Evolutionary conservation across 768 basidiomycete genomes (phyloP).

Genomic region (Boletellus emodensis): DNA sequence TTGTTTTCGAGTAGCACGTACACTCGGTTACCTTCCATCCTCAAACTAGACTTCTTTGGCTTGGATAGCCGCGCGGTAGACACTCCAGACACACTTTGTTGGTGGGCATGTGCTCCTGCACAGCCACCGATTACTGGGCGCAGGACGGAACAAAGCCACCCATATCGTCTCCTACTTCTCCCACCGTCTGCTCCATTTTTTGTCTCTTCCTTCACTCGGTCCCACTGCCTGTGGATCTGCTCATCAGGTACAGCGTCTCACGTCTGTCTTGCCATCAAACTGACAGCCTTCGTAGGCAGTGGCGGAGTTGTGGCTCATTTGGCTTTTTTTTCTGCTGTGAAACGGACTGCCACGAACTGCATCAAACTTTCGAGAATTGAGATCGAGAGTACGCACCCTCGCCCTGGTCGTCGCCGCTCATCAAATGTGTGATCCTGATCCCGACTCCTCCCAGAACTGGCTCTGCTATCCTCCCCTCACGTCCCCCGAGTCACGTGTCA

Average conservation of each 20-base stretch:
- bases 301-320: not conserved
- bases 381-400: conserved; percentile 4
- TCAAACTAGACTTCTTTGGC: no score
- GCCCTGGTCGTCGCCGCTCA: not conserved
- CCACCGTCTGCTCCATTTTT: conserved; percentile 9
- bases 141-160: conserved; percentile 5
- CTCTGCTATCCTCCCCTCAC: not conserved
- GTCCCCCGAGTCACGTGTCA: not conserved
- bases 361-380: not conserved
- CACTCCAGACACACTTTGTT: no score
- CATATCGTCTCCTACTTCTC: conserved; percentile 14
- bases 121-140: conserved; percentile 29
- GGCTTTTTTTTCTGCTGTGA: not conserved
- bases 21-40: no score
- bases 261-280: not conserved
- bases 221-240: conserved; percentile 9
- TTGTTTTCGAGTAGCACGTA: not conserved
- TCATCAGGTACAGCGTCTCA: conserved; percentile 4
- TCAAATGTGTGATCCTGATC: not conserved
- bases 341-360: conserved; percentile 6
- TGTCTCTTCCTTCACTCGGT: conserved; percentile 14
- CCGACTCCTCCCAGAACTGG: conserved; percentile 8
- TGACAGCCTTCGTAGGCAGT: not conserved
- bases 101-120: not conserved
- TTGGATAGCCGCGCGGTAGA: no score